These are phyloP conservation scores for Chaetomium tenue DNA, from an alignment of 495 filamentous ascomycete genomes.

Conservation along the genomic window DNA sequence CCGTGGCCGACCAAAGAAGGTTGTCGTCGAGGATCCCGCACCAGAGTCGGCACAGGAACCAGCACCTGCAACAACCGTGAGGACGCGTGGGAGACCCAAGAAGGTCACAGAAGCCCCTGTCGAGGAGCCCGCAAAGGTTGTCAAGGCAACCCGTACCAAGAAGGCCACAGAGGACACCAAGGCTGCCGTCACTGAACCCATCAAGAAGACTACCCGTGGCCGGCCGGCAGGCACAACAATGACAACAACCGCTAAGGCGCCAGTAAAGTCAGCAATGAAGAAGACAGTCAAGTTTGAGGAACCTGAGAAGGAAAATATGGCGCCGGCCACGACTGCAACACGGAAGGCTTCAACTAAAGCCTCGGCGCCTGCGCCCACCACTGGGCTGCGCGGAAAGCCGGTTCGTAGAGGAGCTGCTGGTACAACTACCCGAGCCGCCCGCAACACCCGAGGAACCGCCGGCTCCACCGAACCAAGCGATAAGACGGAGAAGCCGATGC, in stretches of 20 bases:
- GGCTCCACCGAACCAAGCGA: constrained; percentile 12
- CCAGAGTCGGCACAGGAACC: constrained; percentile 22
- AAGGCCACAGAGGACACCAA: constrained; percentile 34
- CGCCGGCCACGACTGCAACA: constrained; percentile 32
- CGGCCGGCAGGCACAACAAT: constrained; percentile 34
- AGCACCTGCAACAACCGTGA: constrained; percentile 28
- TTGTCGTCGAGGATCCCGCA: constrained; percentile 23
- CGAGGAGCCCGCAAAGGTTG: constrained; percentile 33
- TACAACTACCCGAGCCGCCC: constrained; percentile 18
- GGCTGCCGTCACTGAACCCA: constrained; percentile 25
- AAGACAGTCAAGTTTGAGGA: constrained; percentile 59
- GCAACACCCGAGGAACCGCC: constrained; percentile 20
- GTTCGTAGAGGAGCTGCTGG: constrained; percentile 28
- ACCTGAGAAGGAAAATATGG: constrained; percentile 56
- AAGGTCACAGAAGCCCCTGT: constrained; percentile 37
- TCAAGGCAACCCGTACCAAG: constrained; percentile 37
- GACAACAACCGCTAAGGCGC: constrained; percentile 31
- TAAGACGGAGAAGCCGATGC: constrained; percentile 32
- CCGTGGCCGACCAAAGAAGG: constrained; percentile 48
- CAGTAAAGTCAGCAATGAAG: constrained; percentile 44
- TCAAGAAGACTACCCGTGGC: constrained; percentile 42
- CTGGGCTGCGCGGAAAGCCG: constrained; percentile 32
- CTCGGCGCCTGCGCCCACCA: constrained; percentile 11
- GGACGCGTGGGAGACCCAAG: constrained; percentile 47
- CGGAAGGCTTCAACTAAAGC: constrained; percentile 27